A percentile compares a stretch with the other conserved stretches of the same genome.
Conservation (phyloP, 2,329 filamentous ascomycete species). For the Sporothrix variecibatus region DNA sequence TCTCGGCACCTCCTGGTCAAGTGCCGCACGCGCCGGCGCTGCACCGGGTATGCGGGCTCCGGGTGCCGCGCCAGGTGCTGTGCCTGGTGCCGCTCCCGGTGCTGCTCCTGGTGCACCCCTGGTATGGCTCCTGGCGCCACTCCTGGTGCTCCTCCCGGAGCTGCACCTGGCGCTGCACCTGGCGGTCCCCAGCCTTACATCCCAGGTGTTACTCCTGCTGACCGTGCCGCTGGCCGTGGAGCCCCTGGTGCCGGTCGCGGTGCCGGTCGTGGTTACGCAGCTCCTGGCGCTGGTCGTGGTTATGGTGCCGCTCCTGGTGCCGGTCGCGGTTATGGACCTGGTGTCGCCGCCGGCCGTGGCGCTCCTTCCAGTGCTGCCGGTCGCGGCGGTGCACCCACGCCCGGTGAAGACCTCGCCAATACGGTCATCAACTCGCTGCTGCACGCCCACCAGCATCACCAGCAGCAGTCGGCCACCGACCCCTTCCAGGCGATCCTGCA, state of each 20-base stretch:
- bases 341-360: background rate
- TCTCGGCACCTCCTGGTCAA: background rate
- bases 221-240: background rate
- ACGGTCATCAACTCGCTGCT: background rate
- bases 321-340: background rate
- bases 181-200: background rate
- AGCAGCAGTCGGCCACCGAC: conserved; percentile 4
- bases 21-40: background rate
- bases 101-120: background rate
- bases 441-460: conserved; percentile 17
- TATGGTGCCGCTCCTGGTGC: background rate
- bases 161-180: background rate
- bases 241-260: background rate
- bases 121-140: background rate
- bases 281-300: background rate
- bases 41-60: background rate
- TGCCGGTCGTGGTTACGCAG: conserved; percentile 3
- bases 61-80: background rate
- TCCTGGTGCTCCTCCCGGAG: background rate
- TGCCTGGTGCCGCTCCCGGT: background rate
- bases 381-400: background rate
- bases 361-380: background rate
- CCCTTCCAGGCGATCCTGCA: conserved; percentile 2
- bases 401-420: conserved; percentile 20
- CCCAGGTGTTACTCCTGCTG: background rate